These are phyloP conservation scores for Eutypa lata DNA, from an alignment of 2,329 filamentous ascomycete species.

Conservation along the genomic window DNA sequence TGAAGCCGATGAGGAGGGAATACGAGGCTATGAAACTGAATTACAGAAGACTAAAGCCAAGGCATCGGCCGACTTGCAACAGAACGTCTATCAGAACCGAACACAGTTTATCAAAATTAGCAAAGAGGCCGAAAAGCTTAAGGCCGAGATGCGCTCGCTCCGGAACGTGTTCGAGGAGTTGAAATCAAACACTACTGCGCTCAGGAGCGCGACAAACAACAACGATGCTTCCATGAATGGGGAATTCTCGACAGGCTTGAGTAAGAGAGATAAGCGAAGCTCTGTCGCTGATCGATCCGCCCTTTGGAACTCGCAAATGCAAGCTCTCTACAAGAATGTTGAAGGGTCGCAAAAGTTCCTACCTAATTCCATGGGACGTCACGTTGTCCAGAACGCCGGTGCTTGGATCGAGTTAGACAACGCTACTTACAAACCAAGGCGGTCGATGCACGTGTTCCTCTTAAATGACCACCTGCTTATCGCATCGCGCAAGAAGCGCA, in stretches of 20 bases:
- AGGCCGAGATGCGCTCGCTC: slow-evolving; percentile 89
- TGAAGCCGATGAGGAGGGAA: slow-evolving; percentile 84
- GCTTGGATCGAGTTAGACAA: slow-evolving; percentile 96
- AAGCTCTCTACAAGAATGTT: slow-evolving; percentile 93
- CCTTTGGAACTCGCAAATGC: slow-evolving; percentile 67
- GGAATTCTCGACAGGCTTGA: slow-evolving; percentile 52
- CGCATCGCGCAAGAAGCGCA: slow-evolving; percentile 89
- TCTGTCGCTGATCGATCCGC: slow-evolving; percentile 72
- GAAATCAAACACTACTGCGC: slow-evolving; percentile 69
- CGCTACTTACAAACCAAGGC: slow-evolving; percentile 89
- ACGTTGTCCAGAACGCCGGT: slow-evolving; percentile 89
- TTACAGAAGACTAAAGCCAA: slow-evolving; percentile 74
- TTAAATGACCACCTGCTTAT: slow-evolving; percentile 93
- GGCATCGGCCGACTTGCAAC: slow-evolving; percentile 81
- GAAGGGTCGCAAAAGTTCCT: slow-evolving; percentile 97
- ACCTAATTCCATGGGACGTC: slow-evolving; percentile 84
- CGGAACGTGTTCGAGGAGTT: slow-evolving; percentile 90
- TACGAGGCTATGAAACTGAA: slow-evolving; percentile 74
- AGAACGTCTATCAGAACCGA: slow-evolving; percentile 94
- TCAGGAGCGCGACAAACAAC: slow-evolving; percentile 57
- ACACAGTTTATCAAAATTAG: slow-evolving; percentile 99
- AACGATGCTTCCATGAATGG: slow-evolving; percentile 46
- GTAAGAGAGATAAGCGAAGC: slow-evolving; percentile 79
- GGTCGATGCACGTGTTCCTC: slow-evolving; percentile 86
- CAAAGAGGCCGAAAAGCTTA: slow-evolving; percentile 97